Percentiles rank a stretch among this genome's conserved stretches.
These are phyloP conservation scores for Fusarium sp. DNA, from an alignment of 2,329 filamentous ascomycete genomes.

Conservation along the genomic window DNA sequence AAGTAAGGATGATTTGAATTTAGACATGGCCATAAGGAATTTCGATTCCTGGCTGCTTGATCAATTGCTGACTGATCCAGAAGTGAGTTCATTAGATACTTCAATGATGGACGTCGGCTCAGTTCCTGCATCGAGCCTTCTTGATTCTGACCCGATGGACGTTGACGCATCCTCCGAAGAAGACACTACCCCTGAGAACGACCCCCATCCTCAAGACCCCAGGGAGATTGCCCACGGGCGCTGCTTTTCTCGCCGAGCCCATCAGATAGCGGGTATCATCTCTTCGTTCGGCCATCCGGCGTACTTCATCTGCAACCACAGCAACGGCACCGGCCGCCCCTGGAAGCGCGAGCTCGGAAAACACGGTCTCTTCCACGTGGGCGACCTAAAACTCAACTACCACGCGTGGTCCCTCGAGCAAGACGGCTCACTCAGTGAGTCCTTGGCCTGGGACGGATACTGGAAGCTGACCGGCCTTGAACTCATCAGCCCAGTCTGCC, in stretches of 20 bases:
- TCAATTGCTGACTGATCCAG: not conserved
- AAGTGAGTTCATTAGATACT: not conserved
- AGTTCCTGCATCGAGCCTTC: not conserved
- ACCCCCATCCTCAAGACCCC: conserved; percentile 7
- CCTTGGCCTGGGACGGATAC: conserved; percentile 18
- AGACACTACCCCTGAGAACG: not conserved
- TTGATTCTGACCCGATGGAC: not conserved
- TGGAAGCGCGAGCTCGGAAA: conserved; percentile 14
- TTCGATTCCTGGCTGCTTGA: not conserved
- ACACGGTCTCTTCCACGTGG: not conserved
- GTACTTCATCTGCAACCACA: not conserved
- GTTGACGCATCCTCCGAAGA: not conserved
- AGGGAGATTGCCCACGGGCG: not conserved
- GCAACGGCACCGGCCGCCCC: not conserved
- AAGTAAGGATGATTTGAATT: not conserved
- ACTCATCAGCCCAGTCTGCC: conserved; percentile 23
- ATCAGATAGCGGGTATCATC: not conserved
- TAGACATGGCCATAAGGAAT: not conserved
- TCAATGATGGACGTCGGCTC: not conserved
- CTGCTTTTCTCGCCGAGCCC: not conserved
- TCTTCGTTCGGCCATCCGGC: not conserved
- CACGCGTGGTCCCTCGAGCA: conserved; percentile 24
- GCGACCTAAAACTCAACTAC: not conserved
- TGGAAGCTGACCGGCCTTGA: conserved; percentile 13
- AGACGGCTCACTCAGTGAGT: not conserved